Conservation (phyloP, 805 yeast genomes). For the Maudiozyma barnettii region DNA sequence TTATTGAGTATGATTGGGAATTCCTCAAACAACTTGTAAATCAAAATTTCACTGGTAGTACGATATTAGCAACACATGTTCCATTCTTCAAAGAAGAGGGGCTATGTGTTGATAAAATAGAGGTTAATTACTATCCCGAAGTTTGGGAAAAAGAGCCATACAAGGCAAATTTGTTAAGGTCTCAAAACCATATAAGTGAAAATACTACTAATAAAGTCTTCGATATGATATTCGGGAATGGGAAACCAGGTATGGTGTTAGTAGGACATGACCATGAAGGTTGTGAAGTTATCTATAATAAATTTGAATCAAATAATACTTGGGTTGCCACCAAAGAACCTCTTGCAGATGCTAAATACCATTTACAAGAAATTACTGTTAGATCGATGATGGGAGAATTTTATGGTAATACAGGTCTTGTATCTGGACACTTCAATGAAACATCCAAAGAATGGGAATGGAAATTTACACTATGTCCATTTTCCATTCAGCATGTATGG, state of each 20-base stretch:
- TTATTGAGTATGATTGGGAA: constrained; percentile 57
- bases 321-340: constrained; percentile 38
- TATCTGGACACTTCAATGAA: constrained; percentile 60
- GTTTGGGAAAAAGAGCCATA: constrained; percentile 51
- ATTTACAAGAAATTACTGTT: constrained; percentile 71
- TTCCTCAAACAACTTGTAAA: constrained; percentile 55
- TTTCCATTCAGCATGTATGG: constrained; percentile 87
- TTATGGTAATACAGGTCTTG: constrained; percentile 78
- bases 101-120: constrained; percentile 80
- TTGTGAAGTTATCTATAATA: constrained; percentile 62
- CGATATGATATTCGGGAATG: constrained; percentile 57
- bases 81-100: constrained; percentile 82
- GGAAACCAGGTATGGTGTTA: constrained; percentile 65
- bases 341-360: constrained; percentile 12
- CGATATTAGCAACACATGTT: constrained; percentile 77
- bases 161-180: constrained; percentile 60
- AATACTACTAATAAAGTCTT: constrained; percentile 61
- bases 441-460: constrained; percentile 47
- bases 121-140: constrained; percentile 47
- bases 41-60: constrained; percentile 59
- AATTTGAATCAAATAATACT: constrained; percentile 29
- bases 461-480: constrained; percentile 65
- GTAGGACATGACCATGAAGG: constrained; percentile 98
- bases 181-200: constrained; percentile 75
- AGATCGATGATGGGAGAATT: constrained; percentile 95